Evolutionary conservation across 495 filamentous ascomycete genomes (phyloP).

Genomic region (Hyphodiscus hymeniophilus): DNA sequence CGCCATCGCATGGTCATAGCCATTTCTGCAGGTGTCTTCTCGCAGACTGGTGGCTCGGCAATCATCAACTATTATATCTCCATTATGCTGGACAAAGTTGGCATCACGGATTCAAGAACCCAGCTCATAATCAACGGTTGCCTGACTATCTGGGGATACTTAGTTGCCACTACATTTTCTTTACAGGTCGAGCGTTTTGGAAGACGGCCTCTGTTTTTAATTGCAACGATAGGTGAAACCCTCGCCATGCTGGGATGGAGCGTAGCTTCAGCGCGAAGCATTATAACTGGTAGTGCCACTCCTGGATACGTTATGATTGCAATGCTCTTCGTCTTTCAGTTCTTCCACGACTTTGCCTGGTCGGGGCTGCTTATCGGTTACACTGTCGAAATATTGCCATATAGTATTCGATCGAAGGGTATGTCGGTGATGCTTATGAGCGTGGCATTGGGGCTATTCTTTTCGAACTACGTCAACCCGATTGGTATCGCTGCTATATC

Average conservation of each 20-base stretch:
- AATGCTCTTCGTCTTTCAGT: conserved; percentile 37
- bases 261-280: conserved; percentile 15
- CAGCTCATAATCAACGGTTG: conserved; percentile 15
- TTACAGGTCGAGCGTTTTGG: conserved; percentile 27
- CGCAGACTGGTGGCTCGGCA: conserved; percentile 45
- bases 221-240: conserved; percentile 21
- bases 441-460: conserved; percentile 49
- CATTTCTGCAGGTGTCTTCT: conserved; percentile 44
- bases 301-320: conserved; percentile 19
- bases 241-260: conserved; percentile 21
- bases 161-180: conserved; percentile 21
- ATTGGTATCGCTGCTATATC: conserved; percentile 49
- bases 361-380: conserved; percentile 30
- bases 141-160: conserved; percentile 10
- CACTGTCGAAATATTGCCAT: conserved; percentile 31
- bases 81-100: conserved; percentile 13
- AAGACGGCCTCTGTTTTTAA: conserved; percentile 19
- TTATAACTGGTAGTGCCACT: conserved; percentile 23
- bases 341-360: conserved; percentile 30
- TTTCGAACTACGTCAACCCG: conserved; percentile 53
- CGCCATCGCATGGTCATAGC: conserved; percentile 43
- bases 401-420: conserved; percentile 29
- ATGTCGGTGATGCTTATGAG: conserved; percentile 46
- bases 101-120: not conserved
- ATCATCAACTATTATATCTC: conserved; percentile 48